These are phyloP conservation scores for Pisolithus marmoratus DNA, from an alignment of 768 basidiomycete species.

Conservation along the genomic window DNA sequence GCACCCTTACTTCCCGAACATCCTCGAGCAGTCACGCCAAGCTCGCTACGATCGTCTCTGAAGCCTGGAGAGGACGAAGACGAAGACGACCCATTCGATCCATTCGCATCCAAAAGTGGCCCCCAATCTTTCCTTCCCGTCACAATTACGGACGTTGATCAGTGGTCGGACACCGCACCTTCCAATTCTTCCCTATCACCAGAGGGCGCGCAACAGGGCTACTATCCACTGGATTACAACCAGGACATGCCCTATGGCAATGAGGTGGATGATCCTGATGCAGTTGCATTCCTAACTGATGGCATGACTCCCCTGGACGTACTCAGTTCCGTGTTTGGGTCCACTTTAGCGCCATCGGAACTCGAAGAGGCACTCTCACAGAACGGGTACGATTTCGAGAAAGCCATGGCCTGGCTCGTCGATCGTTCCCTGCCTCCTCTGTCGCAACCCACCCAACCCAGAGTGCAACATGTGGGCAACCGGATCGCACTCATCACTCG, in stretches of 20 bases:
- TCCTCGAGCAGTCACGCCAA: slow-evolving; percentile 59
- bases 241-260: slow-evolving; percentile 29
- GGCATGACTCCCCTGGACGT: slow-evolving; percentile 99
- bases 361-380: slow-evolving; percentile 87
- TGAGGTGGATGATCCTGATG: slow-evolving; percentile 42
- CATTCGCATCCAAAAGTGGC: slow-evolving; percentile 44
- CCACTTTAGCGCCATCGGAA: slow-evolving; percentile 82
- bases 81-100: slow-evolving; percentile 85
- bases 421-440: slow-evolving; percentile 56
- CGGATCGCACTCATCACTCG: slow-evolving; percentile 62
- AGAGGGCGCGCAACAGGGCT: slow-evolving; percentile 36
- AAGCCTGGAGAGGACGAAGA: slow-evolving; percentile 58
- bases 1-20: slow-evolving; percentile 81
- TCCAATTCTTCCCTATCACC: slow-evolving; percentile 47
- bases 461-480: slow-evolving; percentile 61
- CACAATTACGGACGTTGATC: slow-evolving; percentile 59
- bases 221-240: slow-evolving; percentile 24
- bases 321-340: slow-evolving; percentile 88
- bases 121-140: slow-evolving; percentile 59
- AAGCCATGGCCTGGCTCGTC: slow-evolving; percentile 91
- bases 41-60: slow-evolving; percentile 61
- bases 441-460: slow-evolving; percentile 33
- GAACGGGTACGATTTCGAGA: slow-evolving; percentile 93
- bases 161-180: slow-evolving; percentile 48
- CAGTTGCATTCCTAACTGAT: slow-evolving; percentile 62